Evolutionary conservation across 2,329 filamentous ascomycete species (phyloP).

Genomic region (Ophioceras dolichostomum): DNA sequence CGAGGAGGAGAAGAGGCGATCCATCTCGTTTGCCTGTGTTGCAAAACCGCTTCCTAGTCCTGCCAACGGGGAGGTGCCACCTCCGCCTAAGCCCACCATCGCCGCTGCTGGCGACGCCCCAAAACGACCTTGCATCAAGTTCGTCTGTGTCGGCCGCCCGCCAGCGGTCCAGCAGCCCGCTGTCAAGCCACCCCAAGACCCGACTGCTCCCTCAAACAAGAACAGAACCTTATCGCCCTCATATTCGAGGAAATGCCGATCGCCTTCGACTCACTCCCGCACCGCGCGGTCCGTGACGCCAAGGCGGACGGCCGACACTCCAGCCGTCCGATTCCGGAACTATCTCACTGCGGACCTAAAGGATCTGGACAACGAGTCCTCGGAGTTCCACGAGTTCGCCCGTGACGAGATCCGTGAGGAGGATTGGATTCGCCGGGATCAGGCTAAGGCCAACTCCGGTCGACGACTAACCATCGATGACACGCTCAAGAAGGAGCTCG

Average conservation of each 20-base stretch:
- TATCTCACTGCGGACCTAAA: constrained; percentile 37
- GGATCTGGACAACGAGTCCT: constrained; percentile 41
- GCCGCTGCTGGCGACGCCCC: constrained; percentile 19
- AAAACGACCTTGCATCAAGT: constrained; percentile 58
- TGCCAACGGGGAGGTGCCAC: constrained; percentile 24
- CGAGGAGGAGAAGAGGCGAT: constrained; percentile 65
- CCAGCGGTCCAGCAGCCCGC: no score
- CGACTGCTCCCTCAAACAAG: no score
- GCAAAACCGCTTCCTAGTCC: constrained; percentile 41
- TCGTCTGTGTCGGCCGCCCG: constrained; percentile 54
- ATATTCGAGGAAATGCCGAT: constrained; percentile 12
- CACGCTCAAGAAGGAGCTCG: constrained; percentile 79
- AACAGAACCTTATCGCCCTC: neutral
- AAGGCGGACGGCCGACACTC: constrained; percentile 24
- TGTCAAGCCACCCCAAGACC: no score
- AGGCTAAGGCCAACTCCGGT: constrained; percentile 40
- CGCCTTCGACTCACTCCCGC: constrained; percentile 11
- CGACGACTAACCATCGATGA: constrained; percentile 75
- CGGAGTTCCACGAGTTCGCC: constrained; percentile 82
- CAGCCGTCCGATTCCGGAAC: constrained; percentile 25
- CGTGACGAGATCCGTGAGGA: constrained; percentile 72
- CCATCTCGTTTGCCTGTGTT: constrained; percentile 85
- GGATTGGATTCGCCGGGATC: constrained; percentile 73
- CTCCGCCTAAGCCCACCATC: constrained; percentile 16
- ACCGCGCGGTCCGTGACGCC: constrained; percentile 15